Conservation (phyloP, 164 flowering plant species). For the Houttuynia cordata region DNA sequence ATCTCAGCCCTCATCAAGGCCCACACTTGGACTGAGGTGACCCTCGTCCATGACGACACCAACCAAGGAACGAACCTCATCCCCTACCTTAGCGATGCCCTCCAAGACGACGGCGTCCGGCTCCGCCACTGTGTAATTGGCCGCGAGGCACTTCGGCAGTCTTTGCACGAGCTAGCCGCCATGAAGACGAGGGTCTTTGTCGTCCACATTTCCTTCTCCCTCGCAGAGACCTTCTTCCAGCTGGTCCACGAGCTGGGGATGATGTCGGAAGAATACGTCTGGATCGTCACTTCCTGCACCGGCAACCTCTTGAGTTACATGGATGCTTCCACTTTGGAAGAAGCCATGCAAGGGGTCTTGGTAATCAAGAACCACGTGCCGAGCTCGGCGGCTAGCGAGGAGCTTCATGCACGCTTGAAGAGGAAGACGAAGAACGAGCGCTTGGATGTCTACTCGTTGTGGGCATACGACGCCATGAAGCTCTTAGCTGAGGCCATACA, state of each 20-base stretch:
- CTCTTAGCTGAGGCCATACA: conserved; percentile 26
- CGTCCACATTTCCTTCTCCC: conserved; percentile 13
- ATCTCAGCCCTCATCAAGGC: conserved; percentile 12
- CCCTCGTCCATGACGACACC: conserved; percentile 14
- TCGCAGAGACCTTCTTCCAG: conserved; percentile 6
- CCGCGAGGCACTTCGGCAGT: conserved; percentile 3
- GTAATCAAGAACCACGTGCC: conserved; percentile 16
- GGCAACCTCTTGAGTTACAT: conserved; percentile 5
- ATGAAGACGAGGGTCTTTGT: conserved; percentile 20
- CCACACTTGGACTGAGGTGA: conserved; percentile 14
- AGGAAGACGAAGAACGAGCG: background rate
- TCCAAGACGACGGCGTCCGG: conserved; percentile 5
- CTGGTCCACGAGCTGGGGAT: conserved; percentile 9
- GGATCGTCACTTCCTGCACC: conserved; percentile 16
- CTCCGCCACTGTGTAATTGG: conserved; percentile 2
- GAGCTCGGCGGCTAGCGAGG: conserved; percentile 1
- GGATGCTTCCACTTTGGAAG: conserved; percentile 7
- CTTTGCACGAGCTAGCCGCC: conserved; percentile 9
- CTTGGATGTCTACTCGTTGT: conserved; percentile 19
- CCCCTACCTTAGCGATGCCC: conserved; percentile 12
- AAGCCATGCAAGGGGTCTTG: conserved; percentile 21
- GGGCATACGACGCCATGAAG: conserved; percentile 39
- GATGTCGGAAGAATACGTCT: conserved; percentile 16
- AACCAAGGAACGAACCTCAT: conserved; percentile 6
- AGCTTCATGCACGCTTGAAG: conserved; percentile 11